A percentile compares a stretch with the other conserved stretches of the same genome.
These are phyloP conservation scores for Pyrenochaeta sp. DNA, from an alignment of 2,329 filamentous ascomycete genomes.

Conservation along the genomic window DNA sequence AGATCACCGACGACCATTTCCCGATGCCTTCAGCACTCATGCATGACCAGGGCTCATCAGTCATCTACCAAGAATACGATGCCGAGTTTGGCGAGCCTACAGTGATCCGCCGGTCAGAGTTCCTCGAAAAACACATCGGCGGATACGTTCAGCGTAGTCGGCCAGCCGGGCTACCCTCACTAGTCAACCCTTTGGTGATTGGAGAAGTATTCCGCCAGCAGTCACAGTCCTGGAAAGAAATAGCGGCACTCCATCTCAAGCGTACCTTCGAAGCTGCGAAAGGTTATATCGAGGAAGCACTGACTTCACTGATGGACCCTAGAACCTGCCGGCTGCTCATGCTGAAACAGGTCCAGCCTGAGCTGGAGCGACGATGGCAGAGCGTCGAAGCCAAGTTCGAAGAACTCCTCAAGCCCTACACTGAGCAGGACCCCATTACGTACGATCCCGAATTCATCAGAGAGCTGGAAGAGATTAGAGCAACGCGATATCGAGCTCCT, in stretches of 20 bases:
- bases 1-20: conserved; percentile 15
- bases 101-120: conserved; percentile 15
- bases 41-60: not conserved
- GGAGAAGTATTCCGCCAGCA: conserved; percentile 31
- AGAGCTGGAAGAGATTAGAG: conserved; percentile 22
- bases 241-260: conserved; percentile 25
- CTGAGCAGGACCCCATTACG: conserved; percentile 23
- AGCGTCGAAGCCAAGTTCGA: conserved; percentile 24
- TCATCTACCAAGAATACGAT: conserved; percentile 15
- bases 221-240: conserved; percentile 23
- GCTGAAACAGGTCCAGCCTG: conserved; percentile 24
- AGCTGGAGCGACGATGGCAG: conserved; percentile 20
- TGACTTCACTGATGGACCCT: conserved; percentile 24
- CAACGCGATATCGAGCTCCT: conserved; percentile 9
- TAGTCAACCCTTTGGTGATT: conserved; percentile 34
- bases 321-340: conserved; percentile 21
- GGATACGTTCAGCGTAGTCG: conserved; percentile 25
- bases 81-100: conserved; percentile 13
- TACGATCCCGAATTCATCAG: conserved; percentile 31
- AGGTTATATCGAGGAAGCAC: conserved; percentile 21
- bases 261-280: conserved; percentile 24
- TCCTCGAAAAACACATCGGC: conserved; percentile 24
- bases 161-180: conserved; percentile 22
- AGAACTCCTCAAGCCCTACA: conserved; percentile 31
- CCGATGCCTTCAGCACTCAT: not conserved